Percentiles rank a stretch among this genome's conserved stretches.
Evolutionary conservation across 495 filamentous ascomycete genomes (phyloP).

Genomic region (Xylaria bambusicola): DNA sequence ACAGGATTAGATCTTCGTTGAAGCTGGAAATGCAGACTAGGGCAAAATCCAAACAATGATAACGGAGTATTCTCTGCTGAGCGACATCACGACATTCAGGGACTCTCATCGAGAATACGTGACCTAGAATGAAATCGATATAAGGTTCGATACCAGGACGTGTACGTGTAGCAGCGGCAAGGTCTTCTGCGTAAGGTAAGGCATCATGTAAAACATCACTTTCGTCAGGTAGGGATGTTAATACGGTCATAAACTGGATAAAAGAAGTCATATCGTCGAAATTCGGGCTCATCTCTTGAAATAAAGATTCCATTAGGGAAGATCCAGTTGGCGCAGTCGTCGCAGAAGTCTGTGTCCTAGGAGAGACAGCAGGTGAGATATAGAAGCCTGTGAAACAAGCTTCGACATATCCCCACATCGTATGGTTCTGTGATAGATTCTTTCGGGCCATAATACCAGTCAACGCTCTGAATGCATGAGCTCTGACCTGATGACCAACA

Average conservation of each 20-base stretch:
- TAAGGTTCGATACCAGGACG: slow-evolving; percentile 84
- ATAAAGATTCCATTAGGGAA: slow-evolving; percentile 54
- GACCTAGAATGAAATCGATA: slow-evolving; percentile 82
- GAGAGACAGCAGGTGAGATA: slow-evolving; percentile 33
- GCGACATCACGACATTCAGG: slow-evolving; percentile 59
- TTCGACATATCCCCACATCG: slow-evolving; percentile 72
- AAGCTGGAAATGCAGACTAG: slow-evolving; percentile 74
- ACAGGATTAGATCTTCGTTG: slow-evolving; percentile 85
- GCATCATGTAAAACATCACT: slow-evolving; percentile 63
- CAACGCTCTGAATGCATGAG: slow-evolving; percentile 71
- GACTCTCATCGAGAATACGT: slow-evolving; percentile 65
- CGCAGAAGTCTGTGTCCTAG: slow-evolving; percentile 20
- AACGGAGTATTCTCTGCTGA: slow-evolving; percentile 69
- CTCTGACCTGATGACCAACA: slow-evolving; percentile 72
- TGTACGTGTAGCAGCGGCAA: slow-evolving; percentile 78
- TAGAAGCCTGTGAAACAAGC: slow-evolving; percentile 65
- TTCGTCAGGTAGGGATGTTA: slow-evolving; percentile 63
- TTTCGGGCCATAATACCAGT: slow-evolving; percentile 68
- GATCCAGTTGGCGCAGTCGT: slow-evolving; percentile 31
- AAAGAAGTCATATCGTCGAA: slow-evolving; percentile 85
- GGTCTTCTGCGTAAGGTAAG: slow-evolving; percentile 83
- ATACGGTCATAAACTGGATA: slow-evolving; percentile 66
- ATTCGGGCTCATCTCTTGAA: slow-evolving; percentile 62
- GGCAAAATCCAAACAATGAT: slow-evolving; percentile 78
- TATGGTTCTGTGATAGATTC: slow-evolving; percentile 56